Percentiles rank a stretch among this genome's conserved stretches.
Conservation (phyloP, 2,329 filamentous ascomycete genomes). For the Camillea tinctor region DNA sequence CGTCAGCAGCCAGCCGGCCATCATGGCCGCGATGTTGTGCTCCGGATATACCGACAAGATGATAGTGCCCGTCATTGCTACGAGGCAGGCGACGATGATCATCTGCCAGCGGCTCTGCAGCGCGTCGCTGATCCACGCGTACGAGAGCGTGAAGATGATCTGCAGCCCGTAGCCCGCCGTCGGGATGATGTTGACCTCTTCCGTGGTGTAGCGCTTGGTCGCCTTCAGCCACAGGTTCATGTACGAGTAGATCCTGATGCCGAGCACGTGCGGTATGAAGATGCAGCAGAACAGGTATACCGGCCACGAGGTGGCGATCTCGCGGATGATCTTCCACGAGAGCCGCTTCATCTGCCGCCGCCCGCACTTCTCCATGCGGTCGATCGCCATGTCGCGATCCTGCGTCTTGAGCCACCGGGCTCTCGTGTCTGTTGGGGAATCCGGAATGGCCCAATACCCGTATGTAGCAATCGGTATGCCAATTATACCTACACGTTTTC, state of each 20-base stretch:
- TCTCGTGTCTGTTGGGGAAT: conserved; percentile 29
- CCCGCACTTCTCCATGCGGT: conserved; percentile 31
- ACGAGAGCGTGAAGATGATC: conserved; percentile 51
- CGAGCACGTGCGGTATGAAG: conserved; percentile 34
- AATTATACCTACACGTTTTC: conserved; percentile 20
- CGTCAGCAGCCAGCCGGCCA: conserved; percentile 37
- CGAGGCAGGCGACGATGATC: conserved; percentile 46
- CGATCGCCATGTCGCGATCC: conserved; percentile 30
- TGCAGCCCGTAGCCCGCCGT: conserved; percentile 39
- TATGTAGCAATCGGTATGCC: conserved; percentile 32
- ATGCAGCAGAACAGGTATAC: conserved; percentile 35
- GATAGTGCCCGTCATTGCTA: conserved; percentile 34
- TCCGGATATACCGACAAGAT: conserved; percentile 37
- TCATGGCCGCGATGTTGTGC: conserved; percentile 34
- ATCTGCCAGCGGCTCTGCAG: conserved; percentile 53
- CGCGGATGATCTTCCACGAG: conserved; percentile 26
- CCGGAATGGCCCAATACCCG: conserved; percentile 35
- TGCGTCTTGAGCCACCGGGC: conserved; percentile 29
- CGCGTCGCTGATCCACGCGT: conserved; percentile 52
- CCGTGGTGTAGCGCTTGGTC: conserved; percentile 31
- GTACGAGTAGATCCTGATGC: conserved; percentile 37
- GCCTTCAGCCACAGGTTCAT: conserved; percentile 36
- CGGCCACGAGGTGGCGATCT: conserved; percentile 31
- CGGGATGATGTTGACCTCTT: conserved; percentile 52
- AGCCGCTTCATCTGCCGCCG: conserved; percentile 33